Percentiles rank a stretch among this genome's conserved stretches.
Evolutionary conservation across 2,329 filamentous ascomycete species (phyloP).

Genomic region (Talaromyces rugulosus): DNA sequence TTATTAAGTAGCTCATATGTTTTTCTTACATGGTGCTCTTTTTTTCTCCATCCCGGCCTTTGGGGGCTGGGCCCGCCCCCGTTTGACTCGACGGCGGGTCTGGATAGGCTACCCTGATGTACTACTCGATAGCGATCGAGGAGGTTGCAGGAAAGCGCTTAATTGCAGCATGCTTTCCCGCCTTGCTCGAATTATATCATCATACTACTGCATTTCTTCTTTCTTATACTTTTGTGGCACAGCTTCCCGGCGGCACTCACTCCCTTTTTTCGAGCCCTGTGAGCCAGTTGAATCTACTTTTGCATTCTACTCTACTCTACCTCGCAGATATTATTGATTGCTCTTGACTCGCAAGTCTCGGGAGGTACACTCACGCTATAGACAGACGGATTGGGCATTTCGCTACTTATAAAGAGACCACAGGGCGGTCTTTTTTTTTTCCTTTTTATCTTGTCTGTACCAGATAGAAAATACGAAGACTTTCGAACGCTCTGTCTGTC

Average conservation of each 20-base stretch:
- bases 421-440: neutral
- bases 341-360: neutral
- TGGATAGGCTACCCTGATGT: neutral
- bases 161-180: neutral
- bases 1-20: neutral
- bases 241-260: neutral
- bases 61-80: neutral
- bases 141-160: neutral
- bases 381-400: neutral
- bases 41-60: neutral
- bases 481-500: neutral
- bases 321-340: neutral
- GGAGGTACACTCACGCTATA: neutral
- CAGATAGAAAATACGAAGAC: neutral
- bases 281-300: neutral
- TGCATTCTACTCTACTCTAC: neutral
- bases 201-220: neutral
- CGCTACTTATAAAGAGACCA: neutral
- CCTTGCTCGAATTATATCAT: neutral
- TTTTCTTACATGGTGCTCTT: neutral
- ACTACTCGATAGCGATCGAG: neutral
- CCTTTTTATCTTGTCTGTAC: neutral
- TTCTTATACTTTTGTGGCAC: neutral
- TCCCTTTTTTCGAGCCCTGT: neutral
- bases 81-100: neutral